A percentile compares a stretch with the other conserved stretches of the same genome.
These are phyloP conservation scores for Entomortierella beljakovae DNA, from an alignment of 192 early-diverging fungal genomes.

Conservation along the genomic window DNA sequence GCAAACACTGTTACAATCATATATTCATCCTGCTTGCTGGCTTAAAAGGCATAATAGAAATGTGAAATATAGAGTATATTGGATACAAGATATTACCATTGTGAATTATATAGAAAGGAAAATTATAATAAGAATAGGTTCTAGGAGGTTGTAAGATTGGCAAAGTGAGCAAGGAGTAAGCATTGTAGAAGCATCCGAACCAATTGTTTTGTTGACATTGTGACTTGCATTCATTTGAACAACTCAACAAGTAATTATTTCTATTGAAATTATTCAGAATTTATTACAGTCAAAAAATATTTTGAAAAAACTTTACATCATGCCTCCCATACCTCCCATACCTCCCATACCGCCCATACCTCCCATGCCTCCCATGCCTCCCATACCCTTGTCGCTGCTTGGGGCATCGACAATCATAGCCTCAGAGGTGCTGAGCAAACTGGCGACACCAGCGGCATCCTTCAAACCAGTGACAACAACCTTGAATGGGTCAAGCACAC, in stretches of 20 bases:
- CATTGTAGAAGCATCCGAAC: background rate
- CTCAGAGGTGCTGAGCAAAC: conserved; percentile 97
- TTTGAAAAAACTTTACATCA: conserved; percentile 65
- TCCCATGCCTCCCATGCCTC: conserved; percentile 69
- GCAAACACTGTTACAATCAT: no score
- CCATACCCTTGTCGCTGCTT: conserved; percentile 67
- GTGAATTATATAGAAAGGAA: no score
- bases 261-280: no score
- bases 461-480: conserved; percentile 98
- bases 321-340: conserved; percentile 82
- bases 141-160: no score
- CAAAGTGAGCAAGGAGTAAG: background rate
- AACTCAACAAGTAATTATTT: background rate
- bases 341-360: conserved; percentile 77
- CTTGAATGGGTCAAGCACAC: conserved; percentile 99
- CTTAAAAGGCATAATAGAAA: no score
- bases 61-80: background rate
- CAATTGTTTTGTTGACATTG: conserved; percentile 21
- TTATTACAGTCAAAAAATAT: background rate
- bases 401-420: conserved; percentile 98
- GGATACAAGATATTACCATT: no score
- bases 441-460: conserved; percentile 97
- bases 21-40: no score
- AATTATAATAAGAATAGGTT: no score
- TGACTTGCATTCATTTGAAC: conserved; percentile 5